Base-by-base conservation (phyloP, 139 green algal species). In the Chlorella sp. region DNA sequence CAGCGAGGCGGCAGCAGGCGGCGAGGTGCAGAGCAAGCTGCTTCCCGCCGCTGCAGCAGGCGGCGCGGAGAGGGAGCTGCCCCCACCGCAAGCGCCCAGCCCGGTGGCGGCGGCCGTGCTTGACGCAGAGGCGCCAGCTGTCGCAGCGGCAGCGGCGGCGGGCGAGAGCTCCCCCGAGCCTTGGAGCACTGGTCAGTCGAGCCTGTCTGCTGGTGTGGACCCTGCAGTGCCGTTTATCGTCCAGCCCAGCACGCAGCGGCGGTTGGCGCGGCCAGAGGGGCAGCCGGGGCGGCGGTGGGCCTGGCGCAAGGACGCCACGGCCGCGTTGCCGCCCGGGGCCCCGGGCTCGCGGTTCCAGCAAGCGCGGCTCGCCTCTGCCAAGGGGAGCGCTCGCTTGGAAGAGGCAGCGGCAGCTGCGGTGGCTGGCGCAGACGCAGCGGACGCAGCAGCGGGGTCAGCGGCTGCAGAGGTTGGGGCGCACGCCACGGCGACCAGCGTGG, bases 21-120 rank as follows among this genome's bases (percentile, higher is more conserved):
- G 17, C 9, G 60, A 78, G 61, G 72, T 78, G 72, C 60, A 77
- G 58, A 77, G 71, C 71, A 56, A 23, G 31, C 69, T 48, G n/a
- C 15, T 55, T n/a, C n/a, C 69, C 23, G 25, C 33, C 8, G 69
- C 69, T 43, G 29, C 43, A 29, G 65, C 21, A 15, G 69, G 40
- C 15, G 69, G 3, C 3, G 27, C 27, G 15, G 27, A 19, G 38
- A 3, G 5, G 12, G 17, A n/a, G n/a, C n/a, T n/a, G n/a, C n/a
- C n/a, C n/a, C n/a, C n/a, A n/a, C n/a, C n/a, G n/a, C n/a, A n/a
- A n/a, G n/a, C n/a, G n/a, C n/a, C n/a, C n/a, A n/a, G n/a, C n/a
- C n/a, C n/a, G n/a, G n/a, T n/a, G n/a, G n/a, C n/a, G n/a, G n/a
- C n/a, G n/a, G n/a, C n/a, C n/a, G n/a, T n/a, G n/a, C n/a, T n/a